Conservation (phyloP, 345 rosid species). For the Citropsis articulata region DNA sequence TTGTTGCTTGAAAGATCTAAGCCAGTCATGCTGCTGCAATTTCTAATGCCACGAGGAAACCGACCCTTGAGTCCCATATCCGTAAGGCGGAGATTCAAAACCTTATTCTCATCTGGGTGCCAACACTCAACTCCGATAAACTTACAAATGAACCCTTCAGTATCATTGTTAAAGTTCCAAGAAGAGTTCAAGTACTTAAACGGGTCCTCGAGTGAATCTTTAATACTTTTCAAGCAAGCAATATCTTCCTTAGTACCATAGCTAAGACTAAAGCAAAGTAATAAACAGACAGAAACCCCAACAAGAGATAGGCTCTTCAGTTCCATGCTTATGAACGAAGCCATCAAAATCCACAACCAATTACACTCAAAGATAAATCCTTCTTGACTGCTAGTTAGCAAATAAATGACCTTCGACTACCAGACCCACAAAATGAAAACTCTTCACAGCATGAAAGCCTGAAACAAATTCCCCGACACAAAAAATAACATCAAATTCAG, state of each 20-base stretch:
- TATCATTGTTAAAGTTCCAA: conserved; percentile 59
- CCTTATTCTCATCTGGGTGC: conserved; percentile 90
- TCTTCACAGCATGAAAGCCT: conserved; percentile 25
- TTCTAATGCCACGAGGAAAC: conserved; percentile 51
- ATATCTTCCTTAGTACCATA: conserved; percentile 43
- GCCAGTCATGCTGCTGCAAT: conserved; percentile 61
- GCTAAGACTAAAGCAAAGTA: conserved; percentile 36
- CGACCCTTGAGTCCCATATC: conserved; percentile 62
- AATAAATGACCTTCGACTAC: conserved; percentile 18
- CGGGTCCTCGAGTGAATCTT: conserved; percentile 47
- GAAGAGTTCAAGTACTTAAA: conserved; percentile 31
- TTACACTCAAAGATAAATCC: background rate
- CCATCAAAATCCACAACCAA: conserved; percentile 18
- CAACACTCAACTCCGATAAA: conserved; percentile 84
- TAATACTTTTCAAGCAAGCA: conserved; percentile 45
- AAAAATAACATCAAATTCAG: conserved; percentile 15
- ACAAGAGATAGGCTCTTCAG: conserved; percentile 23
- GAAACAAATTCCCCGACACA: conserved; percentile 14
- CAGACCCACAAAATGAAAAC: conserved; percentile 8
- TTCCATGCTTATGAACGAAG: conserved; percentile 22
- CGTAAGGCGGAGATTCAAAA: conserved; percentile 60
- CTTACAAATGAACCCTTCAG: conserved; percentile 68
- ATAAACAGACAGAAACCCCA: conserved; percentile 31
- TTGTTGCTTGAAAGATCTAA: conserved; percentile 71
- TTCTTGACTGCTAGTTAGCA: conserved; percentile 7